Evolutionary conservation across 805 yeast species (phyloP), one percentile per base, ranked within the genome.

Genomic region (Starmerella davenportii): DNA sequence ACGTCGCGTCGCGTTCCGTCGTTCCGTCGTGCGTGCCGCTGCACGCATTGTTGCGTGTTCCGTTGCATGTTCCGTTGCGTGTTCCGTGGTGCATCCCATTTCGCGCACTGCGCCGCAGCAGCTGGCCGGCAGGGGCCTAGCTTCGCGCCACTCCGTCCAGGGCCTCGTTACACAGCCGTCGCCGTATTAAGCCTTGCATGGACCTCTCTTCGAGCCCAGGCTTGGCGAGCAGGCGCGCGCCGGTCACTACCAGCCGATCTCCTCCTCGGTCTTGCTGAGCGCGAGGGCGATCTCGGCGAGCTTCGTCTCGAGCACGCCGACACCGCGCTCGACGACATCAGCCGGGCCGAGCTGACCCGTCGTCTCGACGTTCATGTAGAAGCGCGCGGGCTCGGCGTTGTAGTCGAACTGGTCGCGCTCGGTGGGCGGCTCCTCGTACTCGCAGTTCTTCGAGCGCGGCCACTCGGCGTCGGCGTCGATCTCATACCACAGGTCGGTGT

Each of bases 401-500:
- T 75, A 82, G 57, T 90, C 95, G 53, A 85, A 85, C 9, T 69
- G 68, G 29, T 84, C 95, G 42, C 76, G 90, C 18, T 82, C 79
- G 50, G 72, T 74, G 21, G 95, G 95, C 5, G 87, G 80, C 58
- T 90, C 98, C 61, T 90, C 99, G 76, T 87, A 90, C 52, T 81
- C 93, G 49, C 92, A 74, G 60, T 90, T 87, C 47, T 71, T 70
- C 31, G 81, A 70, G 46, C 69, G 69, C 28, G 99, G 98, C 99
- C 99, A 90, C 64, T 90, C 99, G 34, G 66, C 70, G 30, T 72
- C 81, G 25, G 80, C 78, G 54, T 74, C 79, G 45, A 75, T 87
- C 61, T 90, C 98, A 57, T 78, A 81, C 99, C 99, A 90, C 55
- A 71, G 80, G 51, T 84, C 94, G 0, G 98, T 90, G 57, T 90